Percentiles rank a stretch among this genome's conserved stretches.
phyloP scores from a whole-genome alignment of 768 basidiomycete genomes.

The Suillus americanus region DNA sequence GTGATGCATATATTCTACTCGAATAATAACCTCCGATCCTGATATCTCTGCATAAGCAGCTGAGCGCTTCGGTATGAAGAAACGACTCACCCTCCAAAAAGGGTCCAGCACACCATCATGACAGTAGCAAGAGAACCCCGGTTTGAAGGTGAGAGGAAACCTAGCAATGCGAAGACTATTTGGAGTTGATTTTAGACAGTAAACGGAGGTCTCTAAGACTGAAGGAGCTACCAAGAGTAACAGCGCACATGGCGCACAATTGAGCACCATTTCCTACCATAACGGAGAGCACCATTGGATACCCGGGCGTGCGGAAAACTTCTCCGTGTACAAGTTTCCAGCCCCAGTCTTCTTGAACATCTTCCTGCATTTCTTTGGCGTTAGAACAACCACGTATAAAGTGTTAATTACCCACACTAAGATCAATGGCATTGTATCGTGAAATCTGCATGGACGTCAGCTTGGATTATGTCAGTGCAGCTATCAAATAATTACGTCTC shows the following conservation, averaged over 20 bases:
- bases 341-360: conserved; percentile 96
- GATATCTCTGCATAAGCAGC: conserved; percentile 11
- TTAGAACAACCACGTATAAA: conserved; percentile 3
- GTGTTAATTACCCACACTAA: conserved; percentile 57
- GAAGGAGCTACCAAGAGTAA: conserved; percentile 69
- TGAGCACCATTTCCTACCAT: conserved; percentile 88
- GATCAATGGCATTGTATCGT: conserved; percentile 93
- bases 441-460: conserved; percentile 54
- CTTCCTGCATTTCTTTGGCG: conserved; percentile 54
- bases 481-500: conserved; percentile 60
- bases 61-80: background rate
- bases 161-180: conserved; percentile 85
- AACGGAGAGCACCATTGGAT: conserved; percentile 77
- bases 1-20: conserved; percentile 73
- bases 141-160: conserved; percentile 94
- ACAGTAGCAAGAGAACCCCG: conserved; percentile 87
- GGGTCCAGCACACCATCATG: conserved; percentile 76
- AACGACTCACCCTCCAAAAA: conserved; percentile 74
- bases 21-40: conserved; percentile 91
- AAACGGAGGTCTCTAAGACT: background rate
- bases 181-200: conserved; percentile 8
- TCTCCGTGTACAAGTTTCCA: conserved; percentile 99
- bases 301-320: conserved; percentile 83
- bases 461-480: conserved; percentile 14
- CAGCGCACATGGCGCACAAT: conserved; percentile 79